Evolutionary conservation across 2,329 filamentous ascomycete genomes (phyloP), one percentile per base, ranked within the genome.

Genomic region (Fusarium transvaalense): DNA sequence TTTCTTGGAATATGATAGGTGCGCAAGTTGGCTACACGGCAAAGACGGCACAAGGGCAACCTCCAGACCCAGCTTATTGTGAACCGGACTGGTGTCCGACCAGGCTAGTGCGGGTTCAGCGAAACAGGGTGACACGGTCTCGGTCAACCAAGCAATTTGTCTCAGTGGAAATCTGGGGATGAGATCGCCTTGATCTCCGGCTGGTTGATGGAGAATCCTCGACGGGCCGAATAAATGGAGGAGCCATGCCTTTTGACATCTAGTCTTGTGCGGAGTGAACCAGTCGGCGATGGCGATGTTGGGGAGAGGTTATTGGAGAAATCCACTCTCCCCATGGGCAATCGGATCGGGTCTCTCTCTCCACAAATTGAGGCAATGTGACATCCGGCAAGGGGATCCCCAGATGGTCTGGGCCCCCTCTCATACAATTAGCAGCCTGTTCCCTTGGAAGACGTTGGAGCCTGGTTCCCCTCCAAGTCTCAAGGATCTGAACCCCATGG

Each of bases 231-330:
- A 52, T 61, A 27, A 14, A 52, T 14, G 32, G n/a, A 60, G 31
- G n/a, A 23, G 35, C 21, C 37, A 42, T 60, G 31, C 9, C 37
- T 31, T 39, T 52, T 9, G 14, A 21, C 39, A 38, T 42, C 21
- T 52, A 60, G 55, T 19, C 34, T 34, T n/a, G 29, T 46, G 56
- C 47, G 55, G 53, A 38, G 35, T 50, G 32, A 37, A 3, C 10
- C 25, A 34, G 43, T 27, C 47, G 47, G 47, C 21, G 23, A 50
- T 38, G 34, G 2, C 9, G 14, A 50, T 29, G 32, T 50, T 50
- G 57, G 43, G 57, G 56, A 60, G 34, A 61, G 37, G 42, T 17
- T 47, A 12, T 61, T 61, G 57, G 57, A 61, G 57, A 42, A 59
- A 59, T 7, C 42, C 42, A 31, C 29, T 31, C 29, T 60, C 57